These are phyloP conservation scores for Neofusicoccum umdonicola DNA, from an alignment of 2,329 filamentous ascomycete genomes.

Conservation along the genomic window DNA sequence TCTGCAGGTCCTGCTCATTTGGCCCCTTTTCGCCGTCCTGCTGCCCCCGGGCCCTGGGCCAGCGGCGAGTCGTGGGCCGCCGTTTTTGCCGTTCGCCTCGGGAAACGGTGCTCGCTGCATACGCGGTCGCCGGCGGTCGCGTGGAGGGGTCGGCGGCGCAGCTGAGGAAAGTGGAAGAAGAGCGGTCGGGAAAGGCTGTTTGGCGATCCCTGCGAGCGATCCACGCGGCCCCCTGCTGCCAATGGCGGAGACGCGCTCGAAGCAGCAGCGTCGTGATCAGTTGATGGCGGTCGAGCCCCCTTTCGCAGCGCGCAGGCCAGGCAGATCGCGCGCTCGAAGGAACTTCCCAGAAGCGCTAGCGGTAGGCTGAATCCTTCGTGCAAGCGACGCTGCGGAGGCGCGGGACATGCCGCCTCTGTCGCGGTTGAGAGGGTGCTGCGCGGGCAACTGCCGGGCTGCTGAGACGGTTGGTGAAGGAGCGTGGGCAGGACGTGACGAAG, in stretches of 20 bases:
- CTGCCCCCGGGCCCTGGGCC: not conserved
- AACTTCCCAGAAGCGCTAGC: constrained; percentile 11
- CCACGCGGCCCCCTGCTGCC: constrained; percentile 5
- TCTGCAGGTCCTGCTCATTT: constrained; percentile 6
- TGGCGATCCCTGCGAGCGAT: constrained; percentile 17
- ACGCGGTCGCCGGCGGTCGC: not conserved
- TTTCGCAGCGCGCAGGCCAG: not conserved
- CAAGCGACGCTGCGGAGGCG: constrained; percentile 13
- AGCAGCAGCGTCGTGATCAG: constrained; percentile 7
- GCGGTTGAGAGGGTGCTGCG: not conserved
- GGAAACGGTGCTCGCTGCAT: constrained; percentile 12
- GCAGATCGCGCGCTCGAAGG: constrained; percentile 9
- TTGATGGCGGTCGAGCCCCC: constrained; percentile 7
- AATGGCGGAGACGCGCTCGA: constrained; percentile 14
- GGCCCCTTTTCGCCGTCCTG: not conserved
- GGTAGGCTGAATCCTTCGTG: constrained; percentile 13
- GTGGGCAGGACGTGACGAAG: constrained; percentile 12
- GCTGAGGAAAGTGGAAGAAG: not conserved
- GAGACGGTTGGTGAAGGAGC: constrained; percentile 6
- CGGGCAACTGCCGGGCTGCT: constrained; percentile 8
- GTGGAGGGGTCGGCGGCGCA: constrained; percentile 3
- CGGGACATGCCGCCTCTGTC: constrained; percentile 3
- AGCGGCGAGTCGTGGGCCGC: constrained; percentile 1
- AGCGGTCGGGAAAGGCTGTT: constrained; percentile 9
- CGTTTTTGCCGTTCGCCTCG: constrained; percentile 11